Conservation (phyloP, 1,139 yeast genomes). For the Nematodospora anomalae region DNA sequence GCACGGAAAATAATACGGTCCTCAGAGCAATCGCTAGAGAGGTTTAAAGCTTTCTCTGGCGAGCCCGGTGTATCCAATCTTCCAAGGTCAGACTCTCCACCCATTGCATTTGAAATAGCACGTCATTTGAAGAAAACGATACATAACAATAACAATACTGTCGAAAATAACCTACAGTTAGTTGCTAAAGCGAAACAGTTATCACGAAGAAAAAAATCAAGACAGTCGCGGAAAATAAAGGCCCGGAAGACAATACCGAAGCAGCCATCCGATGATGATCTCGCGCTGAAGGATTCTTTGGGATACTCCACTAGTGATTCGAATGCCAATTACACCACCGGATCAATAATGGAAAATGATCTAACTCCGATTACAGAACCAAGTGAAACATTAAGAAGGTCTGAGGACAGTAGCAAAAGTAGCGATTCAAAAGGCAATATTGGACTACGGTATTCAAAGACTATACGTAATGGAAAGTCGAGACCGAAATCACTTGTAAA, state of each 20-base stretch:
- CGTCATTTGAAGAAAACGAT: constrained; percentile 21
- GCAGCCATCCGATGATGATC: neutral
- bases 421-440: constrained; percentile 11
- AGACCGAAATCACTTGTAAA: constrained; percentile 12
- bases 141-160: constrained; percentile 3
- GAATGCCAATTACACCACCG: constrained; percentile 4
- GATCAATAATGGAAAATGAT: neutral
- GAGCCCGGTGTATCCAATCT: neutral
- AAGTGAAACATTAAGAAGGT: neutral
- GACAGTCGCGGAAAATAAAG: neutral
- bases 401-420: constrained; percentile 3
- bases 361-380: constrained; percentile 5
- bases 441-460: constrained; percentile 8
- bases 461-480: constrained; percentile 9
- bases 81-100: constrained; percentile 31
- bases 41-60: neutral
- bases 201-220: constrained; percentile 5
- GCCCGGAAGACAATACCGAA: neutral
- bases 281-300: neutral
- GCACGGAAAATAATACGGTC: constrained; percentile 21
- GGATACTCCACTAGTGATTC: constrained; percentile 5
- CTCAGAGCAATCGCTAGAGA: neutral
- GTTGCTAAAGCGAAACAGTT: neutral
- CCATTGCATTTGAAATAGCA: constrained; percentile 32
- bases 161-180: neutral